These are phyloP conservation scores for Ceratobasidium papillatum DNA, from an alignment of 1,284 basidiomycete genomes.

Conservation along the genomic window DNA sequence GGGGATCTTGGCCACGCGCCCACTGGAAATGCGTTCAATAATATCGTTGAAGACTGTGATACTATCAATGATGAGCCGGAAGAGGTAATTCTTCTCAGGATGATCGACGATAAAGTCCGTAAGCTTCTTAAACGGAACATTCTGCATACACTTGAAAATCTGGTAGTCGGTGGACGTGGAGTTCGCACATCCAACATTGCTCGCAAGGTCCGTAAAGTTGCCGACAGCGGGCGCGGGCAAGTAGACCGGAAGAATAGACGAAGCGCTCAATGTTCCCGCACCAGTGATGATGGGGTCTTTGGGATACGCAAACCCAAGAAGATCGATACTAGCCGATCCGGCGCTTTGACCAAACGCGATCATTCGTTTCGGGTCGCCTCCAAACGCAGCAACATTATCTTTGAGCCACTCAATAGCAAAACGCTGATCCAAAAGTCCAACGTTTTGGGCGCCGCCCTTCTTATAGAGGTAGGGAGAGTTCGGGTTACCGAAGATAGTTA, in stretches of 20 bases:
- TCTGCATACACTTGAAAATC: constrained; percentile 38
- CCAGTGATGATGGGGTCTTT: constrained; percentile 35
- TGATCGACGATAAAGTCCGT: constrained; percentile 19
- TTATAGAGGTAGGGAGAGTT: constrained; percentile 44
- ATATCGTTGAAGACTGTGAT: constrained; percentile 20
- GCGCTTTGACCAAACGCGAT: constrained; percentile 48
- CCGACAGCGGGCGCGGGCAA: not conserved
- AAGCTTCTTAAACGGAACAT: constrained; percentile 16
- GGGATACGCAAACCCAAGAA: constrained; percentile 24
- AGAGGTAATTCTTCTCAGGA: constrained; percentile 24
- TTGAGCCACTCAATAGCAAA: constrained; percentile 59
- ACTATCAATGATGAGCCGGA: constrained; percentile 13
- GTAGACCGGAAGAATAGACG: not conserved
- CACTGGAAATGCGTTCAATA: not conserved
- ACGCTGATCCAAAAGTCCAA: constrained; percentile 55
- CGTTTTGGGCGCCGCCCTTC: constrained; percentile 47
- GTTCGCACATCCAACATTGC: constrained; percentile 21
- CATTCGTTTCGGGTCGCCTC: constrained; percentile 54
- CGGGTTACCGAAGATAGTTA: constrained; percentile 35
- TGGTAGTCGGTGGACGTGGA: not conserved
- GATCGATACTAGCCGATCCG: constrained; percentile 14
- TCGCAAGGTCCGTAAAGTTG: constrained; percentile 38
- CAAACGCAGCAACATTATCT: constrained; percentile 56
- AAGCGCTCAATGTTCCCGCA: not conserved
- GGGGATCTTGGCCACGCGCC: constrained; percentile 23